A percentile compares a stretch with the other conserved stretches of the same genome.
These are phyloP conservation scores for Xylaria castorea DNA, from an alignment of 495 filamentous ascomycete species.

Conservation along the genomic window DNA sequence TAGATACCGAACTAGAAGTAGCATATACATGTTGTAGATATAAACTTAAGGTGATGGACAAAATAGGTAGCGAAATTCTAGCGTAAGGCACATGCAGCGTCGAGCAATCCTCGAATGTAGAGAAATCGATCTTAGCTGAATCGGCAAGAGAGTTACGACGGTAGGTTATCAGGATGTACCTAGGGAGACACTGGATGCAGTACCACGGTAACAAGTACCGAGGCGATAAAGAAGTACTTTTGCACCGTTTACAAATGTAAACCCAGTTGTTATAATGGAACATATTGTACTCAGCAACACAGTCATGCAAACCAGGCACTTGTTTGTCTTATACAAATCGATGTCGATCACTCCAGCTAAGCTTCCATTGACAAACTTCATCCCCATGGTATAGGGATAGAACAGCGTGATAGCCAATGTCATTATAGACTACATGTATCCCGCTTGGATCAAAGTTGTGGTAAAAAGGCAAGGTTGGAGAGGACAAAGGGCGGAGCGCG, in stretches of 20 bases:
- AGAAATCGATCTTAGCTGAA: neutral
- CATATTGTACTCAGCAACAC: slow-evolving; percentile 11
- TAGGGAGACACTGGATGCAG: neutral
- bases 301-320: slow-evolving; percentile 8
- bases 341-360: neutral
- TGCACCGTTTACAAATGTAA: neutral
- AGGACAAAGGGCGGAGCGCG: neutral
- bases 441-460: neutral
- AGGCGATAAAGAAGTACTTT: neutral
- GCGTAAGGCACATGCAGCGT: neutral
- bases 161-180: neutral
- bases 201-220: neutral
- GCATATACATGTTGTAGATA: neutral
- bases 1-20: neutral
- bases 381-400: neutral
- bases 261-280: neutral
- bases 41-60: neutral
- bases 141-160: neutral
- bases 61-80: neutral
- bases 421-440: neutral
- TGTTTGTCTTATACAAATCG: slow-evolving; percentile 2
- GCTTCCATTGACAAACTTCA: neutral
- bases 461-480: neutral
- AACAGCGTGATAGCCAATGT: neutral
- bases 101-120: neutral